A percentile compares a stretch with the other conserved stretches of the same genome.
Evolutionary conservation across 352 stramenopile species (phyloP).

Genomic region (Phytophthora fragariaefolia): DNA sequence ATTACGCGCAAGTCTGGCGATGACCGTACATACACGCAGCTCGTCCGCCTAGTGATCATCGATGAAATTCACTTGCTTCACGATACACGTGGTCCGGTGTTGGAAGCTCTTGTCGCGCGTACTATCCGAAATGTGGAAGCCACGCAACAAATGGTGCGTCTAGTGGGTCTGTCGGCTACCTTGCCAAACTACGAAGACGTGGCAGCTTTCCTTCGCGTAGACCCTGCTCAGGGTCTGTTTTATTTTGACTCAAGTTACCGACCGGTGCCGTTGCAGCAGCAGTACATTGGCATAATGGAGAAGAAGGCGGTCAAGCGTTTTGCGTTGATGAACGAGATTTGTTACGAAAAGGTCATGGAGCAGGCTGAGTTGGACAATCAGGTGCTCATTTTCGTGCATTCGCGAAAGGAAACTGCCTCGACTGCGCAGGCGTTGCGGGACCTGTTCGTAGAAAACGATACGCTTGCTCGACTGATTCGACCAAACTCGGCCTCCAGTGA

Average conservation of each 20-base stretch:
- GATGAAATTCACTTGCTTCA: constrained; percentile 99
- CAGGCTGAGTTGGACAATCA: constrained; percentile 97
- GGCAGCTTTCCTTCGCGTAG: constrained; percentile 97
- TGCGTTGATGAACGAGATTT: constrained; percentile 99
- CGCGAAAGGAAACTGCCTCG: constrained; percentile 97
- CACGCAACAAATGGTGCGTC: constrained; percentile 96
- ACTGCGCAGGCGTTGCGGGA: constrained; percentile 97
- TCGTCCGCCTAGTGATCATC: constrained; percentile 99
- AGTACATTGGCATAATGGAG: constrained; percentile 99
- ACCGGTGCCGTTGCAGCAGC: constrained; percentile 98
- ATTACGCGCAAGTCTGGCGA: constrained; percentile 99
- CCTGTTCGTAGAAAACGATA: constrained; percentile 96
- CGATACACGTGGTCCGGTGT: constrained; percentile 97
- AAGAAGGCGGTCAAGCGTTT: constrained; percentile 99
- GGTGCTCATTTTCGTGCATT: constrained; percentile 99
- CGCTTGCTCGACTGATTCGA: constrained; percentile 92
- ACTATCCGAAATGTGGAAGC: constrained; percentile 98
- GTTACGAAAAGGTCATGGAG: constrained; percentile 98
- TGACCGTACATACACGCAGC: constrained; percentile 97
- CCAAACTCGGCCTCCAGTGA: constrained; percentile 84
- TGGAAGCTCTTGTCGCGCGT: constrained; percentile 98
- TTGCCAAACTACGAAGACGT: constrained; percentile 99
- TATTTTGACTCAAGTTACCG: constrained; percentile 99
- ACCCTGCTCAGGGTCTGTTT: constrained; percentile 98
- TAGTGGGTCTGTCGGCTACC: constrained; percentile 98